phyloP scores from a whole-genome alignment of 768 basidiomycete species.

The Agrocybe praecox region DNA sequence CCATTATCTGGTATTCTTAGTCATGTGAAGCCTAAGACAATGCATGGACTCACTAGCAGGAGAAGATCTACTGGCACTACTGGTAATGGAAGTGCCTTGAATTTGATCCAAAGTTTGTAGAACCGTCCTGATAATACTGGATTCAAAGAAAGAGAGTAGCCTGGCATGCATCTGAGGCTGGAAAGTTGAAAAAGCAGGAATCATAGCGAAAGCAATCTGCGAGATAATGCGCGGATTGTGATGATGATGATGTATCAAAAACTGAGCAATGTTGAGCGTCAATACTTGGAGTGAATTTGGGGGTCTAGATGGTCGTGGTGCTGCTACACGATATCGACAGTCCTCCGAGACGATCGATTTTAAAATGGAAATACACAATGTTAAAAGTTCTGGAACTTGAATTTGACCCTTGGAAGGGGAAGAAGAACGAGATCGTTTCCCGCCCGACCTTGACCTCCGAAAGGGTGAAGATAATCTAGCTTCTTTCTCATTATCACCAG shows the following conservation, averaged over 20 bases:
- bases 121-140: conserved; percentile 54
- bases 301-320: conserved; percentile 65
- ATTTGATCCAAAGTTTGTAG: conserved; percentile 43
- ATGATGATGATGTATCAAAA: conserved; percentile 58
- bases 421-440: conserved; percentile 53
- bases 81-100: conserved; percentile 1
- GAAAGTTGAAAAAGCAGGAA: conserved; percentile 79
- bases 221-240: conserved; percentile 54
- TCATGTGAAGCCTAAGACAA: background rate
- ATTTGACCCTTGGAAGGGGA: conserved; percentile 38
- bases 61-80: background rate
- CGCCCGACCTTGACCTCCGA: conserved; percentile 42
- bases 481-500: conserved; percentile 19
- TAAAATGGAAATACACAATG: conserved; percentile 60
- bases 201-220: conserved; percentile 64
- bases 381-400: conserved; percentile 54
- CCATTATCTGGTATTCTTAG: background rate
- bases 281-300: conserved; percentile 77
- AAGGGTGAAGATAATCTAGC: conserved; percentile 42
- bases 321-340: conserved; percentile 63
- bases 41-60: background rate
- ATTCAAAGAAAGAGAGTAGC: conserved; percentile 71
- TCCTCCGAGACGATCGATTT: conserved; percentile 72
- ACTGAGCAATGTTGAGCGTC: conserved; percentile 70
- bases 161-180: conserved; percentile 60